Percentiles rank a stretch among this genome's conserved stretches.
phyloP scores from a whole-genome alignment of 345 rosid species.

The Boechera retrofracta region DNA sequence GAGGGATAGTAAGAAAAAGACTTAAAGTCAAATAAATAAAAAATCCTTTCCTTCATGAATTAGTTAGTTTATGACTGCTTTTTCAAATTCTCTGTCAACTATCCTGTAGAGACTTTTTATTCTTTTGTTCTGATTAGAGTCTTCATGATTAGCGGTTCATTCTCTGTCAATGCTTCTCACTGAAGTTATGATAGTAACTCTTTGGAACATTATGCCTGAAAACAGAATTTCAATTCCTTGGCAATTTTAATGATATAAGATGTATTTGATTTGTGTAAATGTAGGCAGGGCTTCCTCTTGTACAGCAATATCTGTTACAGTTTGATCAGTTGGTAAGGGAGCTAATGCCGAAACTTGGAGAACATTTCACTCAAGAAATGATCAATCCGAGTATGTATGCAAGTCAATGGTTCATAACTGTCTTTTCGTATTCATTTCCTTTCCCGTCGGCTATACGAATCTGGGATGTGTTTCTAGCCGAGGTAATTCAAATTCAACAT shows the following conservation, averaged over 20 bases:
- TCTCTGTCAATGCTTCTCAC: constrained; percentile 5
- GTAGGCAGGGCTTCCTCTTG: constrained; percentile 93
- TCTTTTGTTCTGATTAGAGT: constrained; percentile 6
- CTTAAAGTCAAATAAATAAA: constrained; percentile 26
- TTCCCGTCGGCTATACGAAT: constrained; percentile 91
- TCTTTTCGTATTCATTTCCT: constrained; percentile 92
- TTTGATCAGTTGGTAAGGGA: constrained; percentile 78
- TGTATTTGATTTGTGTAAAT: constrained; percentile 21
- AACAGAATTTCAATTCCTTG: not conserved
- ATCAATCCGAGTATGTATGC: constrained; percentile 99
- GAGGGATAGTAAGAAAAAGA: constrained; percentile 30
- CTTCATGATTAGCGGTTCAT: not conserved
- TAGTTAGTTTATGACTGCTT: constrained; percentile 33
- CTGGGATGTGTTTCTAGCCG: constrained; percentile 95
- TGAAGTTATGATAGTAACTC: constrained; percentile 18
- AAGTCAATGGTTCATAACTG: constrained; percentile 99
- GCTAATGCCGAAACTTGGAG: constrained; percentile 88
- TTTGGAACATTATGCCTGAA: constrained; percentile 16
- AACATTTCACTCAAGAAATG: constrained; percentile 86
- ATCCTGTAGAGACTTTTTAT: not conserved
- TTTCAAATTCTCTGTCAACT: constrained; percentile 25
- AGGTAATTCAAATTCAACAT: constrained; percentile 56
- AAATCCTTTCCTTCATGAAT: constrained; percentile 37
- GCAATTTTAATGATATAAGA: not conserved
- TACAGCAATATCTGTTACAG: constrained; percentile 85